phyloP scores from a whole-genome alignment of 2,329 filamentous ascomycete species.

The Neopestalotiopsis rosae region DNA sequence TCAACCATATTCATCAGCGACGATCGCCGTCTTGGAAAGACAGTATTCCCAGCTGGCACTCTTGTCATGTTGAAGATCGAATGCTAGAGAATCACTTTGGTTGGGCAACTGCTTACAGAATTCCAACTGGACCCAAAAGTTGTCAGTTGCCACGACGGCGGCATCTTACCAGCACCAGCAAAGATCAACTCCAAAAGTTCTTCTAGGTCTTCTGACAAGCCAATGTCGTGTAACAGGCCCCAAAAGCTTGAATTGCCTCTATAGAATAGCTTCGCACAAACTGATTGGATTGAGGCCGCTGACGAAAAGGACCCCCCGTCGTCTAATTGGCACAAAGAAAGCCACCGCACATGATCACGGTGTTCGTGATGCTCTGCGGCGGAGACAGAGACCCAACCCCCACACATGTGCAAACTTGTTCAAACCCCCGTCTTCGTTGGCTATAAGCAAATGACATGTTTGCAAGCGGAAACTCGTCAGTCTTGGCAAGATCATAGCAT shows the following conservation, averaged over 20 bases:
- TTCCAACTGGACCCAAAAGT: not conserved
- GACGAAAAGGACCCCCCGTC: not conserved
- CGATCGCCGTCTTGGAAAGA: not conserved
- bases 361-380: not conserved
- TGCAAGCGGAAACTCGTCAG: not conserved
- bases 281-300: not conserved
- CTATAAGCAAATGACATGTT: not conserved
- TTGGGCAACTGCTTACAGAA: not conserved
- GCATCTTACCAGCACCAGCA: not conserved
- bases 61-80: not conserved
- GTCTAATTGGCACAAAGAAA: too few species aligned
- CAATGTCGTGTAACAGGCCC: not conserved
- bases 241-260: not conserved
- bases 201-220: too few species aligned
- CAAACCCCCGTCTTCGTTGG: not conserved
- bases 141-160: not conserved
- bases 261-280: not conserved
- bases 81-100: not conserved
- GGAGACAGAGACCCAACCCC: not conserved
- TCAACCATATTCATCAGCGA: not conserved
- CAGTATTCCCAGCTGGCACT: not conserved
- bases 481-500: not conserved
- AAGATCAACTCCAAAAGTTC: not conserved
- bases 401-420: not conserved
- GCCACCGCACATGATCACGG: not conserved